Evolutionary conservation across 2,329 filamentous ascomycete species (phyloP).

Genomic region (Cryphonectria nitschkei): DNA sequence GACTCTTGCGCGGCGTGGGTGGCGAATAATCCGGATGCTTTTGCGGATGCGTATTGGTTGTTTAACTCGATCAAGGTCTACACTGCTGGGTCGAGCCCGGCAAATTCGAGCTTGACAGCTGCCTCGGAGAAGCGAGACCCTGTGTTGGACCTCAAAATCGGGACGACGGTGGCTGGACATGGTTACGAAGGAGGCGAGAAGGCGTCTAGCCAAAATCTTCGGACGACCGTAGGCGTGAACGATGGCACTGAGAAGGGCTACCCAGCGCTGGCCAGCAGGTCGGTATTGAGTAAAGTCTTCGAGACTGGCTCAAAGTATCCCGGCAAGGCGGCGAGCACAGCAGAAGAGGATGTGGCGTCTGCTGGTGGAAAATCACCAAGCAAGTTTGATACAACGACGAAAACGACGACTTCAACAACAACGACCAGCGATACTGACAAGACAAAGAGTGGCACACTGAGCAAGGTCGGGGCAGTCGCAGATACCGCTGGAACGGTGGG

Average conservation of each 20-base stretch:
- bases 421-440: not conserved
- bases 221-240: no score
- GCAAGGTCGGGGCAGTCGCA: not conserved
- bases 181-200: not conserved
- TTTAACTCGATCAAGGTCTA: slow-evolving; percentile 30
- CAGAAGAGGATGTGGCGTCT: not conserved
- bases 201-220: no score
- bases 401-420: not conserved
- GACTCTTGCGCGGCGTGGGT: slow-evolving; percentile 74
- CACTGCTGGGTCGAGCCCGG: not conserved
- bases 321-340: not conserved
- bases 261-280: not conserved
- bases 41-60: slow-evolving; percentile 28
- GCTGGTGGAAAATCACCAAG: not conserved
- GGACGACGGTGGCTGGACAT: not conserved
- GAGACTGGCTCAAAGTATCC: not conserved
- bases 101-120: not conserved
- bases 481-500: not conserved
- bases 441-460: not conserved
- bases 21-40: slow-evolving; percentile 35
- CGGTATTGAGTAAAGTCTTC: not conserved
- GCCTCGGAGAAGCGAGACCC: not conserved
- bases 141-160: not conserved
- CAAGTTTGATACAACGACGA: not conserved
- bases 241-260: not conserved